Evolutionary conservation across 2,329 filamentous ascomycete species (phyloP).

Genomic region (Ophiobolus disseminans): DNA sequence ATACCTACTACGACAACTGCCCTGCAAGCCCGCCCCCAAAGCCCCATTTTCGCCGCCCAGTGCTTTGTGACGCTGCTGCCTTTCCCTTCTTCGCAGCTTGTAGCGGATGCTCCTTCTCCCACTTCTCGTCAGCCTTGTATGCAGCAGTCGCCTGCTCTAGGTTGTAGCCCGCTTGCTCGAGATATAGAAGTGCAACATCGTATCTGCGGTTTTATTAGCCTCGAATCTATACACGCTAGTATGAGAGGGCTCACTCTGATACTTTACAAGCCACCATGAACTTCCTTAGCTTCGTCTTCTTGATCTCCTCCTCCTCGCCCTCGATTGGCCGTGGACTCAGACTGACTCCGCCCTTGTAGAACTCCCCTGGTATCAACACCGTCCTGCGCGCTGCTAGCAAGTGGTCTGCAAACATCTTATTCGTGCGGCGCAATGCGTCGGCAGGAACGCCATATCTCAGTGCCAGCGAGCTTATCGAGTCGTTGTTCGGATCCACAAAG

Average conservation of each 20-base stretch:
- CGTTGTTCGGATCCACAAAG: conserved; percentile 73
- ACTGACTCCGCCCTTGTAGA: conserved; percentile 71
- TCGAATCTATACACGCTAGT: too few species aligned
- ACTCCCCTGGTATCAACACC: conserved; percentile 73
- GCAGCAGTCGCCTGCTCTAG: conserved; percentile 68
- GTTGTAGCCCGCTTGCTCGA: conserved; percentile 73
- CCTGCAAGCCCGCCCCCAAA: conserved; percentile 46
- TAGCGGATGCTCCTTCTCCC: conserved; percentile 74
- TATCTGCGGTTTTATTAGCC: conserved; percentile 53
- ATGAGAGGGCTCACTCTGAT: conserved; percentile 66
- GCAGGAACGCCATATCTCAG: conserved; percentile 75
- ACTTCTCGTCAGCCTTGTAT: conserved; percentile 75
- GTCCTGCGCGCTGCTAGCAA: conserved; percentile 73
- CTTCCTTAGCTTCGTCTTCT: conserved; percentile 73
- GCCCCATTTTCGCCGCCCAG: conserved; percentile 44
- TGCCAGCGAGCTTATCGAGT: conserved; percentile 72
- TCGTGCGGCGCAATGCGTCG: conserved; percentile 67
- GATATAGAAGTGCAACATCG: conserved; percentile 76
- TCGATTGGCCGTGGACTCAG: conserved; percentile 75
- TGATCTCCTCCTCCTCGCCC: conserved; percentile 74
- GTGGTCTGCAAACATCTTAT: conserved; percentile 75
- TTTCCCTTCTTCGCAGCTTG: conserved; percentile 57
- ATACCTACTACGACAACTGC: conserved; percentile 42
- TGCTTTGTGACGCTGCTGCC: conserved; percentile 30
- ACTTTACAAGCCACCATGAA: conserved; percentile 85